phyloP scores from a whole-genome alignment of 805 yeast genomes.

The Candida silvicultrix region DNA sequence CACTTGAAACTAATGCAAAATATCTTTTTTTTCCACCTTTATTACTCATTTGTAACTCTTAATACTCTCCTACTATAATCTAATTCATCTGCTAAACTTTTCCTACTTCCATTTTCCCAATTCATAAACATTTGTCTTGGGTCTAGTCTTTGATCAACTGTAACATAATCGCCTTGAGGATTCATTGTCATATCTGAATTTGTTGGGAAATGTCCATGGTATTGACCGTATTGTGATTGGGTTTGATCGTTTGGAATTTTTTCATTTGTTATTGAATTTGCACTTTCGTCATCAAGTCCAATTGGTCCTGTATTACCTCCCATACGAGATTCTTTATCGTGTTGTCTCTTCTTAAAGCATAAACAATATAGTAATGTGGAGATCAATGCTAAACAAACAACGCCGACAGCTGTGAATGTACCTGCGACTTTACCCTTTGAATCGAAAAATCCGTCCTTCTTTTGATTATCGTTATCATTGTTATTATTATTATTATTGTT shows the following conservation, averaged over 20 bases:
- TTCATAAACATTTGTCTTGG: constrained; percentile 47
- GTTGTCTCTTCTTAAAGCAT: constrained; percentile 23
- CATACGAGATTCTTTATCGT: constrained; percentile 4
- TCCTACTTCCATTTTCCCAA: constrained; percentile 38
- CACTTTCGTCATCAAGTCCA: background rate
- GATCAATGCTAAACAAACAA: constrained; percentile 44
- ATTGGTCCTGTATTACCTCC: background rate
- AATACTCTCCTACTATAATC: constrained; percentile 54
- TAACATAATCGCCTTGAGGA: constrained; percentile 16
- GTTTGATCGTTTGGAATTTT: background rate
- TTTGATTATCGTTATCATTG: constrained; percentile 8
- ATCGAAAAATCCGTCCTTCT: constrained; percentile 44
- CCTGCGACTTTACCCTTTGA: constrained; percentile 75
- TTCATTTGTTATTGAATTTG: background rate
- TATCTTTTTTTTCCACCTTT: too few species aligned
- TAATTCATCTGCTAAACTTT: constrained; percentile 46
- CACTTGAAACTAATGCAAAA: too few species aligned
- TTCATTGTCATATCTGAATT: background rate
- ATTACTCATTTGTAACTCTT: constrained; percentile 38
- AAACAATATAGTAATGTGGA: constrained; percentile 38
- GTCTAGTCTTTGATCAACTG: constrained; percentile 57
- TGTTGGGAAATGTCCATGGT: background rate
- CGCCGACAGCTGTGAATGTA: constrained; percentile 68
- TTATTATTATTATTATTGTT: constrained; percentile 6
- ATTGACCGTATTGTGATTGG: background rate